Evolutionary conservation across 2,329 filamentous ascomycete genomes (phyloP).

Genomic region (Domatiomyces globalis): DNA sequence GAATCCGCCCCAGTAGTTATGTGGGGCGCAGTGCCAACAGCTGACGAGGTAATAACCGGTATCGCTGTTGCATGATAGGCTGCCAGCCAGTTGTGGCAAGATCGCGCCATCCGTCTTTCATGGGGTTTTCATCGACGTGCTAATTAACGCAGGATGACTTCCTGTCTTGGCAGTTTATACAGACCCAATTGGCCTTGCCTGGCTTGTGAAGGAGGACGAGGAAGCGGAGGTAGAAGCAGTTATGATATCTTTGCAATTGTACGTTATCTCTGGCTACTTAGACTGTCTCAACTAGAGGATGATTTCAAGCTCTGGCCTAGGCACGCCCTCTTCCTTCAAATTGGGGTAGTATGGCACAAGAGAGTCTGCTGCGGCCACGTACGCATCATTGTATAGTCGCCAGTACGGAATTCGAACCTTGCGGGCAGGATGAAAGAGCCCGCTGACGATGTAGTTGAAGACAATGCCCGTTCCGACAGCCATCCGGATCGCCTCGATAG

Average conservation of each 20-base stretch:
- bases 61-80: not conserved
- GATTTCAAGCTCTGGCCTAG: slow-evolving; percentile 69
- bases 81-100: not conserved
- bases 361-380: slow-evolving; percentile 81
- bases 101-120: not conserved
- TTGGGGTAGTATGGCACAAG: slow-evolving; percentile 96
- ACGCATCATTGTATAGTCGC: slow-evolving; percentile 92
- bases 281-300: slow-evolving; percentile 36
- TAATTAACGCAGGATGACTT: no score
- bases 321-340: slow-evolving; percentile 64
- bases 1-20: no score
- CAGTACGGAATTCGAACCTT: slow-evolving; percentile 94
- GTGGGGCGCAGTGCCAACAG: not conserved
- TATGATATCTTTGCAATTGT: not conserved
- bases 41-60: not conserved
- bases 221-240: no score
- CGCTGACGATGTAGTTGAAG: slow-evolving; percentile 97
- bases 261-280: not conserved
- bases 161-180: no score
- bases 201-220: no score
- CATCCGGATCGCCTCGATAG: slow-evolving; percentile 89
- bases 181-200: no score
- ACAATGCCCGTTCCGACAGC: slow-evolving; percentile 83
- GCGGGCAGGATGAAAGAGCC: slow-evolving; percentile 87
- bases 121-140: no score